phyloP scores from a whole-genome alignment of 2,329 filamentous ascomycete species.

The Ceratocystis cacaofunesta region DNA sequence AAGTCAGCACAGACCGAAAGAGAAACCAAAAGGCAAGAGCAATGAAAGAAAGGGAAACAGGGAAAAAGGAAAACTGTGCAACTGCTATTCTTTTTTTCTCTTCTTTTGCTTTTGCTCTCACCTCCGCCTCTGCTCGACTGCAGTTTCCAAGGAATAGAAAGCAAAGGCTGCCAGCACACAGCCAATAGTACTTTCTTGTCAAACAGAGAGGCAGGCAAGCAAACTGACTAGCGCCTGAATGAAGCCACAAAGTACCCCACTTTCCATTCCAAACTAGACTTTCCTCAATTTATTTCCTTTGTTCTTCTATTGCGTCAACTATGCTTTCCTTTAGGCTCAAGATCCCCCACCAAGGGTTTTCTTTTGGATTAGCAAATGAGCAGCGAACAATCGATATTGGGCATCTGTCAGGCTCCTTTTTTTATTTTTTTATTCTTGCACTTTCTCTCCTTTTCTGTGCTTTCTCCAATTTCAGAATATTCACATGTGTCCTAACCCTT shows the following conservation, averaged over 20 bases:
- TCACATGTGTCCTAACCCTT: not conserved
- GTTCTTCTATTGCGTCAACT: constrained; percentile 1
- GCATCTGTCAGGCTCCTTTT: not conserved
- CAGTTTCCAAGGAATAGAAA: not conserved
- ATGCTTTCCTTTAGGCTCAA: not conserved
- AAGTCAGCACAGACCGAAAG: constrained; percentile 3
- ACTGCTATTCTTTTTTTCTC: not conserved
- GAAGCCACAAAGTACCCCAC: not conserved
- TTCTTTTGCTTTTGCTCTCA: not conserved
- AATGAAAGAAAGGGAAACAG: not conserved
- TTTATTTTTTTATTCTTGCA: not conserved
- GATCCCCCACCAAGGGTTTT: not conserved
- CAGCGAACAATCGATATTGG: not conserved
- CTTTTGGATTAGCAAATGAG: not conserved
- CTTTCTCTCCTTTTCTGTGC: not conserved
- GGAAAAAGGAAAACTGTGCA: not conserved
- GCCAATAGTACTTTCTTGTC: not conserved
- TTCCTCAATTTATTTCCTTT: not conserved
- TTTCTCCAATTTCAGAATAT: not conserved
- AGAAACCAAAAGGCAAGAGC: not conserved
- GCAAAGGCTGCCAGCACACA: not conserved
- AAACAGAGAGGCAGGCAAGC: not conserved
- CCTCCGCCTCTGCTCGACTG: not conserved
- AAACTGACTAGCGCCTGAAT: not conserved
- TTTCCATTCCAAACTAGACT: not conserved